Conservation (phyloP, 352 stramenopile species). For the Peronospora destructor region DNA sequence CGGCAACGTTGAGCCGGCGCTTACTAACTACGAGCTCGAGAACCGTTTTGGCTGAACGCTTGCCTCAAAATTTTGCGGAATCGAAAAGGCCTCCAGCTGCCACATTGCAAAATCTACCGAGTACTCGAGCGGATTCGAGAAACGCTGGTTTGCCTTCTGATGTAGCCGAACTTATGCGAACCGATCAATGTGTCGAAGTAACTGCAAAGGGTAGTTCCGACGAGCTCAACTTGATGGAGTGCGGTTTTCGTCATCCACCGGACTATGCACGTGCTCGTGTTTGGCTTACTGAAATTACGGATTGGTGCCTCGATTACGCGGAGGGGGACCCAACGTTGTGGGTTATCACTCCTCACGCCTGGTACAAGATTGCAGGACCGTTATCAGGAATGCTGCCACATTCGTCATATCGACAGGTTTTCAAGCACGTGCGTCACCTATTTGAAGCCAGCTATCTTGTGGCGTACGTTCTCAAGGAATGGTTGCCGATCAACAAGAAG, state of each 20-base stretch:
- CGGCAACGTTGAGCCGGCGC: slow-evolving; percentile 8
- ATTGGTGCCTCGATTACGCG: slow-evolving; percentile 85
- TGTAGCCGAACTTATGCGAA: slow-evolving; percentile 74
- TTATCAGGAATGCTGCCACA: slow-evolving; percentile 72
- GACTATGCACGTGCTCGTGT: slow-evolving; percentile 59
- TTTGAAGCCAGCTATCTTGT: slow-evolving; percentile 83
- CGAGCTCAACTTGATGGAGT: slow-evolving; percentile 74
- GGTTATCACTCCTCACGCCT: slow-evolving; percentile 75
- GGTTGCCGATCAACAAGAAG: slow-evolving; percentile 82
- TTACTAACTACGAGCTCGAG: slow-evolving; percentile 1
- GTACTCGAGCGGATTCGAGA: slow-evolving; percentile 24
- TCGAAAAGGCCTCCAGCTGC: slow-evolving; percentile 11
- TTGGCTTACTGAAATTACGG: slow-evolving; percentile 78
- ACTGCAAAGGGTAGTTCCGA: slow-evolving; percentile 46
- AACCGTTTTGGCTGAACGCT: slow-evolving; percentile 1
- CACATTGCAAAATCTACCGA: slow-evolving; percentile 23
- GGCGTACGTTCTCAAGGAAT: slow-evolving; percentile 79
- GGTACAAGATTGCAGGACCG: slow-evolving; percentile 82
- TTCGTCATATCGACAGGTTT: slow-evolving; percentile 57
- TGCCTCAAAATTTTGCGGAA: slow-evolving; percentile 2
- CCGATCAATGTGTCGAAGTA: slow-evolving; percentile 43
- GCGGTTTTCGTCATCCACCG: slow-evolving; percentile 61
- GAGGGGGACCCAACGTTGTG: slow-evolving; percentile 79
- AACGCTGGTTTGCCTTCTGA: slow-evolving; percentile 35
- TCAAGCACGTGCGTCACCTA: slow-evolving; percentile 64